Base-by-base conservation (phyloP, 108 stramenopile genomes). In the Cylindrotheca fusiformis region DNA sequence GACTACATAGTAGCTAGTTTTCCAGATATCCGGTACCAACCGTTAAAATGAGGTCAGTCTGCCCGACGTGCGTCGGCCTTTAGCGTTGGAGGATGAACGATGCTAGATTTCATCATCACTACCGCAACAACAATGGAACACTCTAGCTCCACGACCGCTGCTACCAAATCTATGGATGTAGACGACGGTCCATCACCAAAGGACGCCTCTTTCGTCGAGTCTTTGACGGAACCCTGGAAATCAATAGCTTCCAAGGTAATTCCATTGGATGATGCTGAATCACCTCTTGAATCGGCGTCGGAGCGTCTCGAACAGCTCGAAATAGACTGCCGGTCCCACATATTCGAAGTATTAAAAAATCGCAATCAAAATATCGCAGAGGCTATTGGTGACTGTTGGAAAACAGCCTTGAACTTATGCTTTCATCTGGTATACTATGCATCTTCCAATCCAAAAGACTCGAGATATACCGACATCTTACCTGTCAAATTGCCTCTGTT, bases 401-500 rank as follows among this genome's bases (percentile, higher is more conserved):
- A 63, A 51, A 28, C 59, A 19, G 33, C 66, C 0, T 50, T 71
- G 27, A 25, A 67, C 14, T 6, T 77, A 18, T 77, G 76, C 41
- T 41, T 55, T 10, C 69, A 77, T 49, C 41, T 77, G 46, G 61
- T 77, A 1, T 48, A 77, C 32, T 32, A 58, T 52, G 60, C 71
- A 41, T 14, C 36, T 14, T 41, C 10, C 36, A 41, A 6, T 10
- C 6, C 6, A 14, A 41, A 41, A 41, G 14, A 41, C 36, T 25
- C n/a, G n/a, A n/a, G 52, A 4, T 74, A 71, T 55, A 56, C 50
- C 30, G 36, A 52, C 21, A 50, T 75, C 36, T 8, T 22, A 12
- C 47, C 69, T 31, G 49, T 69, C 24, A 83, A 79, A 66, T 52
- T 86, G 4, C 88, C 88, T 3, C 67, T 83, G 29, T 12, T 87